Evolutionary conservation across 257 asterid species (phyloP), one percentile per base, ranked within the genome.

Genomic region (Fraxinus excelsior): DNA sequence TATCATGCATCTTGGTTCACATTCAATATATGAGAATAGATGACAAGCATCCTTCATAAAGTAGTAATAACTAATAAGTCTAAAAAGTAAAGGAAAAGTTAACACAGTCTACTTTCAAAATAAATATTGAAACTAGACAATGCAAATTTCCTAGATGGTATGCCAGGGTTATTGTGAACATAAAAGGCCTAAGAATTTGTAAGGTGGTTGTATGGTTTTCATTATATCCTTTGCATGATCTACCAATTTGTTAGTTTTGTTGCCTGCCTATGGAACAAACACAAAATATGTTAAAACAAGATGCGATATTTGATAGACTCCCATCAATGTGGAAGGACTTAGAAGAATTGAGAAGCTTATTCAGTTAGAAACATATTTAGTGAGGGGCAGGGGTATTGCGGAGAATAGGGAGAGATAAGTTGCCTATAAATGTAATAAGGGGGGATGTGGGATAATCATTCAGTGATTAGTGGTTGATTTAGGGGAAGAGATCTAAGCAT

Each of bases 21-120:
- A 21, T 70, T 34, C 58, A 73, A 79, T 9, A 51, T 74, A 46
- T 74, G 74, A 66, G 40, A 60, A 60, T 74, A 77, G 11, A 74
- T 72, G 21, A 46, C 21, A 60, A 38, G 78, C 65, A 35, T 66
- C 68, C 74, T 79, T 56, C 73, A 70, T 32, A 60, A 56, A 40
- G 32, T 64, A 38, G 21, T 35, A 58, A 74, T 58, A 75, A 38
- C 16, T 35, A 58, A 74, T 58, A 75, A 69, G 23, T 46, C 70
- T 74, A 70, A 26, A 62, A 73, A 40, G 56, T 23, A 71, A 76
- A 38, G 23, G 66, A 38, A 32, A 76, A 73, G 32, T 12, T 65
- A 70, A 70, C 49, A 56, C 25, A 58, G 37, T 62, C 35, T 37
- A 77, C 16, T 46, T 46, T 46, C 21, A 16, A 46, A 46, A 46